Evolutionary conservation across 1,139 yeast genomes (phyloP), one percentile per base, ranked within the genome.

Genomic region (Nakaseomyces bracarensis): DNA sequence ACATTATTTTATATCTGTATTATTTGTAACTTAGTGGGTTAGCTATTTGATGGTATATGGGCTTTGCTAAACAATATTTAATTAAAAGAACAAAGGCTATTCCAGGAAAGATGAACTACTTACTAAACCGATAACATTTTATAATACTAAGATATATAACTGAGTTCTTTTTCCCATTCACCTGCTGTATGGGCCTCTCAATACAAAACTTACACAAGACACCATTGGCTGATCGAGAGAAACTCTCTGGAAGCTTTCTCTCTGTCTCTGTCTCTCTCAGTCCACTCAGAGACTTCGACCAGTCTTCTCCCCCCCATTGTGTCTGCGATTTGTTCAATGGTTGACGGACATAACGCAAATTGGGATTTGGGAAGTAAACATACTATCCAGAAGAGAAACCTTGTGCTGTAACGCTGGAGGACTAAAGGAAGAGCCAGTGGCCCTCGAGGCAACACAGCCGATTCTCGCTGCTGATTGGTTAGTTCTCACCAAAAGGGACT

Each of bases 1-100:
- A 48, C 64, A 59, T 58, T n/a, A 14, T 27, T 36, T 23, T 33
- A 14, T n/a, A 23, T 22, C 28, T 36, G 19, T 20, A 35, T 38
- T 14, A 37, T 38, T 26, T 11, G 9, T 20, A 20, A n/a, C n/a
- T 13, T 33, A 14, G 15, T 31, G n/a, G n/a, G n/a, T n/a, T n/a
- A n/a, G n/a, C n/a, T 18, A 9, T 31, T 31, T 19, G 19, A 5
- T 28, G 13, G 7, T 16, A 8, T n/a, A 8, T 28, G 8, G 18
- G 10, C 6, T 26, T 26, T 8, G 14, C 7, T 9, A 8, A 26
- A 26, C 14, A 7, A 8, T 5, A 14, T 26, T 26, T 26, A 8
- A 26, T 6, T 10, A 8, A 3, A n/a, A n/a, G n/a, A n/a, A n/a
- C n/a, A n/a, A n/a, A n/a, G n/a, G n/a, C n/a, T n/a, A n/a, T n/a